Conservation (phyloP, 768 basidiomycete species). For the Mycena haematopus region DNA sequence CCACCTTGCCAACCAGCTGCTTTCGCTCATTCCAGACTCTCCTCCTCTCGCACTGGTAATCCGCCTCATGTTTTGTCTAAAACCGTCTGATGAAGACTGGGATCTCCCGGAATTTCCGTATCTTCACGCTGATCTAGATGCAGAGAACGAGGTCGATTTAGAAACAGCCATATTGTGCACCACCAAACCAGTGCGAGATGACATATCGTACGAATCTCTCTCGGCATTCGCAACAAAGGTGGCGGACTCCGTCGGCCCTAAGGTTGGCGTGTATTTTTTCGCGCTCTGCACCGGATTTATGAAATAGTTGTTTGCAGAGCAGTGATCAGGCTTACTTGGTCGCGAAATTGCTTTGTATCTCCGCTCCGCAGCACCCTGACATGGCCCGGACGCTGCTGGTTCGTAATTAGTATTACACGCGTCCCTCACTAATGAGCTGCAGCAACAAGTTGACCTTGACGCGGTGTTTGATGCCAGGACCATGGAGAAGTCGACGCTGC, state of each 20-base stretch:
- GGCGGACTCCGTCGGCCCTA: slow-evolving; percentile 58
- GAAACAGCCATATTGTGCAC: slow-evolving; percentile 60
- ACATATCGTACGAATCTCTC: slow-evolving; percentile 55
- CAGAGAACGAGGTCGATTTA: slow-evolving; percentile 56
- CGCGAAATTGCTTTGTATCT: slow-evolving; percentile 65
- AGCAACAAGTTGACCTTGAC: slow-evolving; percentile 66
- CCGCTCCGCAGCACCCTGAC: slow-evolving; percentile 71
- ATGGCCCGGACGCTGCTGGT: slow-evolving; percentile 56
- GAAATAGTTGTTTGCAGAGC: slow-evolving; percentile 42
- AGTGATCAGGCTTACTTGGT: slow-evolving; percentile 63
- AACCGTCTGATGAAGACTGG: slow-evolving; percentile 82
- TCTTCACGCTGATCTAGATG: slow-evolving; percentile 65
- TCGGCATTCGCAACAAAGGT: slow-evolving; percentile 62
- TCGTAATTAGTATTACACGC: slow-evolving; percentile 25
- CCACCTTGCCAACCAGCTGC: slow-evolving; percentile 63
- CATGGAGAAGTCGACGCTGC: slow-evolving; percentile 61
- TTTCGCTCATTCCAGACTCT: slow-evolving; percentile 64
- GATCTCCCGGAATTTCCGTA: slow-evolving; percentile 76
- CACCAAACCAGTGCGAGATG: slow-evolving; percentile 65
- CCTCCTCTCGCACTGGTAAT: slow-evolving; percentile 70
- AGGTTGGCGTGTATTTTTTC: slow-evolving; percentile 48
- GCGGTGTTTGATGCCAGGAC: slow-evolving; percentile 59
- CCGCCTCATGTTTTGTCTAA: slow-evolving; percentile 80
- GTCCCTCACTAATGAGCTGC: slow-evolving; percentile 1
- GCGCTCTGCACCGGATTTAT: slow-evolving; percentile 8